Conservation (phyloP, 257 asterid genomes). For the Gentiana straminea region DNA sequence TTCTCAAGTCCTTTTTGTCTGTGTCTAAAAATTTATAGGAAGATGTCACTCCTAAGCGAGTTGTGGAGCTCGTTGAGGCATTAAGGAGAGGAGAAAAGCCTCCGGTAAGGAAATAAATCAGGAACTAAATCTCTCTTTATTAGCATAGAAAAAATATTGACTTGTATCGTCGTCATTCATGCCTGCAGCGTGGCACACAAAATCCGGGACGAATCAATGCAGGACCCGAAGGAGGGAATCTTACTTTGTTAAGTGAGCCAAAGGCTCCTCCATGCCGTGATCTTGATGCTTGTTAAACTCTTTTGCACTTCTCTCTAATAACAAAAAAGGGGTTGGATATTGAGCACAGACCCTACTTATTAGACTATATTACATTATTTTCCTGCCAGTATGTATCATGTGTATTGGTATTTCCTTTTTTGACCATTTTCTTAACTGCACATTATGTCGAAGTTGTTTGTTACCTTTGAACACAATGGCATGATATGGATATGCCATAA, state of each 20-base stretch:
- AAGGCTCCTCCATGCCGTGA: slow-evolving; percentile 91
- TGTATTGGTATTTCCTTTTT: slow-evolving; percentile 10
- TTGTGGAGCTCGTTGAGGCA: slow-evolving; percentile 90
- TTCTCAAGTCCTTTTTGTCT: slow-evolving; percentile 1
- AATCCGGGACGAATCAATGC: slow-evolving; percentile 66
- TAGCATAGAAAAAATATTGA: background rate
- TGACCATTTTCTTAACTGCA: slow-evolving; percentile 5
- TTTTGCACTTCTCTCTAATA: slow-evolving; percentile 26
- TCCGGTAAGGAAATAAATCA: slow-evolving; percentile 37
- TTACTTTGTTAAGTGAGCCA: slow-evolving; percentile 73
- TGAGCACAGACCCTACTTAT: slow-evolving; percentile 13
- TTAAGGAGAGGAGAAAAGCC: slow-evolving; percentile 90
- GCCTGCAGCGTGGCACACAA: slow-evolving; percentile 84
- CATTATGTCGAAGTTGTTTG: background rate
- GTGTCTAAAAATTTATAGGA: slow-evolving; percentile 39
- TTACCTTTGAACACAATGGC: slow-evolving; percentile 10
- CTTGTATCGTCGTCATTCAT: background rate
- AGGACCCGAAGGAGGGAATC: slow-evolving; percentile 92
- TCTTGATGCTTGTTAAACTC: slow-evolving; percentile 80
- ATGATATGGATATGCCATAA: slow-evolving; percentile 1
- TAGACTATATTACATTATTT: background rate
- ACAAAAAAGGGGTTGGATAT: slow-evolving; percentile 24
- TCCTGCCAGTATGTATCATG: slow-evolving; percentile 7
- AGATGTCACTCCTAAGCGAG: slow-evolving; percentile 77
- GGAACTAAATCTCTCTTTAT: background rate